Evolutionary conservation across 2,329 filamentous ascomycete species (phyloP).

Genomic region (Beauveria sp.): DNA sequence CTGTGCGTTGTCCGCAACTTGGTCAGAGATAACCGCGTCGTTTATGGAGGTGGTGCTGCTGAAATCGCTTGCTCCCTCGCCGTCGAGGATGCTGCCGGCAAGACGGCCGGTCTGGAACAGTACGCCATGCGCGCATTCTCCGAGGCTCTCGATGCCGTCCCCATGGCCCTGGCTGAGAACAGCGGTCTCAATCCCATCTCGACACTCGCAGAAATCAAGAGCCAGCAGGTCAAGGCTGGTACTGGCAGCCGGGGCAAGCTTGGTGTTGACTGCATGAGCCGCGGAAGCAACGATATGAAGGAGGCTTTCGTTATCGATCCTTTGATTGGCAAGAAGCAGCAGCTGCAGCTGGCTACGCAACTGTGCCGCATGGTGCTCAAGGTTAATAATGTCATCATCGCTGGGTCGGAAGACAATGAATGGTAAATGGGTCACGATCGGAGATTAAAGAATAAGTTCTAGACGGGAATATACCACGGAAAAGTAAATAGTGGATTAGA

Average conservation of each 20-base stretch:
- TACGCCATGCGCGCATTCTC: conserved; percentile 98
- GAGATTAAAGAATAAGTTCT: background rate
- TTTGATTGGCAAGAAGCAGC: conserved; percentile 95
- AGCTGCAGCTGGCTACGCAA: conserved; percentile 92
- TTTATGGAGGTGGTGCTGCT: conserved; percentile 93
- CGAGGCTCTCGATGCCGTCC: conserved; percentile 86
- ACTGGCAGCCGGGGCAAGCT: conserved; percentile 49
- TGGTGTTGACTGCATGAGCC: conserved; percentile 96
- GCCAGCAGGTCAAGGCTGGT: conserved; percentile 78
- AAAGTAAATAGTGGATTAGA: conserved; percentile 11
- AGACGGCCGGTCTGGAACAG: conserved; percentile 95
- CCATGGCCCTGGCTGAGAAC: conserved; percentile 96
- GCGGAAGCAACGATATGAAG: conserved; percentile 94
- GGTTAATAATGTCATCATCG: conserved; percentile 93
- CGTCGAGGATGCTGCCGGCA: conserved; percentile 88
- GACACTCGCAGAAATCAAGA: conserved; percentile 90
- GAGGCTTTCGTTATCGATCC: conserved; percentile 97
- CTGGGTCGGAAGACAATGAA: conserved; percentile 79
- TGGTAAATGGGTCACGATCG: conserved; percentile 29
- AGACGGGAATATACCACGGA: conserved; percentile 13
- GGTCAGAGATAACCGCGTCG: conserved; percentile 90
- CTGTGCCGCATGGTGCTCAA: conserved; percentile 97
- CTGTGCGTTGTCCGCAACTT: conserved; percentile 96
- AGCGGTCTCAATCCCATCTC: conserved; percentile 93
- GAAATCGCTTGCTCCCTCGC: conserved; percentile 96